Base-by-base conservation (phyloP, 2,329 filamentous ascomycete genomes). In the Paracoccidioides brasiliensis region DNA sequence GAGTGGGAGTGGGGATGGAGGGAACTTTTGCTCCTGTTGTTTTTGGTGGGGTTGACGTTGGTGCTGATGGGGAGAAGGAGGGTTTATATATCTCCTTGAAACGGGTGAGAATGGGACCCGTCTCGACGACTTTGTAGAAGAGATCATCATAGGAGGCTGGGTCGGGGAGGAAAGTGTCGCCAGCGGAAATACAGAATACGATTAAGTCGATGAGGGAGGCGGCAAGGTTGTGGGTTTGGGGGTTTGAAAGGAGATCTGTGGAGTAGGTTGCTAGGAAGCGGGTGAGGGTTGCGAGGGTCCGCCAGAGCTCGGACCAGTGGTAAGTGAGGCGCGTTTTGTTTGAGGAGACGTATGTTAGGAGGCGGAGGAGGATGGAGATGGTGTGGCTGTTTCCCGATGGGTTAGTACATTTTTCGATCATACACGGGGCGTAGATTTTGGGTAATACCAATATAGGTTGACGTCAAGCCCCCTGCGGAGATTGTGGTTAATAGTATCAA, bases 91-190 rank as follows among this genome's bases (percentile, higher is more conserved):
- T 84, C 59, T 90, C 82, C 43, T 88, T 82, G 72, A 97, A 95
- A 66, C 88, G 89, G 37, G 79, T 74, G 28, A 97, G 78, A 10
- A 88, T 80, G 51, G 95, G 88, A 9, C 90, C 89, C 1, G 85
- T 87, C 71, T 98, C 93, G 32, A 97, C 90, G 1, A 97, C 80
- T 72, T 98, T 98, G 80, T 98, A 98, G 73, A 98, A 97, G 0
- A 98, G 78, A 66, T 98, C 93, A 64, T 98, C 93, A 70, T 97
- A 97, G 1, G 88, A 84, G 15, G 86, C 81, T 0, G 90, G 84
- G 35, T 87, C 88, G 0, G 91, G 93, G 6, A 98, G 78, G 71
- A 98, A 97, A 2, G 86, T 84, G 68, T 97, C 93, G 5, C 93
- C 93, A 2, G 83, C 82, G 1, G 88, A 93, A 6, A 98, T 77